These are phyloP conservation scores for Elaeis oleifera DNA, from an alignment of 202 grass and related monocot species.

Conservation along the genomic window DNA sequence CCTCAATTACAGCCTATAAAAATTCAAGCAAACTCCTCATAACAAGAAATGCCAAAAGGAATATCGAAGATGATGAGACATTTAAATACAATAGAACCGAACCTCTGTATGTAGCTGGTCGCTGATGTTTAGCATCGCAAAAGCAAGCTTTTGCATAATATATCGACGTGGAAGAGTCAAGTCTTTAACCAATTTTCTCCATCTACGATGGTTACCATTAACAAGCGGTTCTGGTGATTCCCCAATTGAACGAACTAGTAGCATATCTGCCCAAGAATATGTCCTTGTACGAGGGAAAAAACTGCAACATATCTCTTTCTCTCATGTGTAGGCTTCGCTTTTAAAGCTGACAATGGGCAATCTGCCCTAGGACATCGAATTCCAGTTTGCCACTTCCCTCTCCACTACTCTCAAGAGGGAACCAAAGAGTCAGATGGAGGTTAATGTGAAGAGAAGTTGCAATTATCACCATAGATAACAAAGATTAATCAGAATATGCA, in stretches of 20 bases:
- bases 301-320: slow-evolving; percentile 79
- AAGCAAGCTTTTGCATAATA: slow-evolving; percentile 82
- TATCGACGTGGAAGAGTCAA: slow-evolving; percentile 52
- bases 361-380: slow-evolving; percentile 79
- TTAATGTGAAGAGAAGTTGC: slow-evolving; percentile 4
- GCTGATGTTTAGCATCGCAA: slow-evolving; percentile 73
- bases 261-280: slow-evolving; percentile 89
- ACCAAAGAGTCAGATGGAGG: slow-evolving; percentile 7
- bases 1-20: slow-evolving; percentile 65
- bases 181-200: slow-evolving; percentile 83
- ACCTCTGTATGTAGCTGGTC: slow-evolving; percentile 83
- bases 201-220: slow-evolving; percentile 79
- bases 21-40: slow-evolving; percentile 1
- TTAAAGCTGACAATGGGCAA: slow-evolving; percentile 67
- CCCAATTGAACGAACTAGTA: slow-evolving; percentile 67
- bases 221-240: slow-evolving; percentile 63
- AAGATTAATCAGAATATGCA: not conserved
- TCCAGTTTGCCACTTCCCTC: slow-evolving; percentile 97
- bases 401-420: slow-evolving; percentile 66
- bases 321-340: slow-evolving; percentile 82
- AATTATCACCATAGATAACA: not conserved
- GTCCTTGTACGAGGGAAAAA: slow-evolving; percentile 83
- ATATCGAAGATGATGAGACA: not conserved
- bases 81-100: slow-evolving; percentile 6
- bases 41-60: slow-evolving; percentile 7